phyloP scores from a whole-genome alignment of 352 stramenopile genomes.

The Peronospora farinosa region DNA sequence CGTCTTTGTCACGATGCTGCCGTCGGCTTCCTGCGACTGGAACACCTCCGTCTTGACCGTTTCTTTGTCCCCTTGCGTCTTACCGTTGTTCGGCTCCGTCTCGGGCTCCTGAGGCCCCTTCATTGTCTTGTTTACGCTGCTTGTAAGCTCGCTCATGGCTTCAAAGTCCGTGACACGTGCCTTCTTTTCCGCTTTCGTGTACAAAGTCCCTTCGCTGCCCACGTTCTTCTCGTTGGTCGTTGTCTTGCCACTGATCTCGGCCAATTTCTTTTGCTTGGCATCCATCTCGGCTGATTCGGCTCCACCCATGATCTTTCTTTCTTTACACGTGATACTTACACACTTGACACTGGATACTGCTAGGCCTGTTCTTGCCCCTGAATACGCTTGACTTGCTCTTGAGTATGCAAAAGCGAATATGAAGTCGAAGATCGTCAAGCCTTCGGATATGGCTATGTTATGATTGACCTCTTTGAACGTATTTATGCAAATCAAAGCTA shows the following conservation, averaged over 20 bases:
- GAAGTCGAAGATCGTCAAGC: conserved; percentile 1
- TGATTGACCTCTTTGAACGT: conserved; percentile 3
- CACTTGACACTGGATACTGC: conserved; percentile 10
- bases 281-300: conserved; percentile 25
- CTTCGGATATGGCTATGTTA: conserved; percentile 1
- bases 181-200: conserved; percentile 1
- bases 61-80: not conserved
- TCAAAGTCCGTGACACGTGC: conserved; percentile 21
- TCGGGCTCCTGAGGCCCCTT: conserved; percentile 14
- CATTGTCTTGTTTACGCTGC: conserved; percentile 2
- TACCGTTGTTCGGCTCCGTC: conserved; percentile 8
- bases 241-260: conserved; percentile 9
- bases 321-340: conserved; percentile 18
- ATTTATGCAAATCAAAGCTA: not conserved
- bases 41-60: conserved; percentile 7
- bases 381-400: conserved; percentile 11
- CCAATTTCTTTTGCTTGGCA: conserved; percentile 16
- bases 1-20: conserved; percentile 11
- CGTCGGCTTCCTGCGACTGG: conserved; percentile 5
- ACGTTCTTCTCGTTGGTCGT: conserved; percentile 6
- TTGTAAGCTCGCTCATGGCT: conserved; percentile 21
- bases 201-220: conserved; percentile 3
- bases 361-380: too few relatives aligned
- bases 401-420: conserved; percentile 21
- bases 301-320: conserved; percentile 19